A percentile compares a stretch with the other conserved stretches of the same genome.
phyloP scores from a whole-genome alignment of 176 grass and related monocot genomes.

The Carex littledalei region DNA sequence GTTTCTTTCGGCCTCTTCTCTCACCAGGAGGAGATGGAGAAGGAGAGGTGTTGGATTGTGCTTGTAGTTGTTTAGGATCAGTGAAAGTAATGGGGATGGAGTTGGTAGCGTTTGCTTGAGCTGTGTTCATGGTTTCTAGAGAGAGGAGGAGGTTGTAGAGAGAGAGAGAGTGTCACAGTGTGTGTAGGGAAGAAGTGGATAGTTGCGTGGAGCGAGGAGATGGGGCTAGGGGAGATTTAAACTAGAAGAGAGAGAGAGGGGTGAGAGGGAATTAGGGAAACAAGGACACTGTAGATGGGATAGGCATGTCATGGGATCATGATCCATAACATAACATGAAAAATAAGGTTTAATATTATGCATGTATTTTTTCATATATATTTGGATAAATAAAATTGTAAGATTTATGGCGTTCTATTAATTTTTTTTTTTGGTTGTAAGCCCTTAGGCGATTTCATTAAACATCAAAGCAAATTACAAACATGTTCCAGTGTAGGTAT shows the following conservation, averaged over 20 bases:
- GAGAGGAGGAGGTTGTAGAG: neutral
- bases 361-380: neutral
- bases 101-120: constrained; percentile 23
- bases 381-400: neutral
- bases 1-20: constrained; percentile 20
- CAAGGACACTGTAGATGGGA: constrained; percentile 24
- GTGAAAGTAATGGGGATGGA: constrained; percentile 21
- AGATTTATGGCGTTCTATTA: neutral
- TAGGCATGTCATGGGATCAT: constrained; percentile 21
- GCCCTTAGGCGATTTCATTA: no score
- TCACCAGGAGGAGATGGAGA: constrained; percentile 17
- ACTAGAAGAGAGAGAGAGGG: constrained; percentile 11
- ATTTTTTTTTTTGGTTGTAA: no score
- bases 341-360: neutral
- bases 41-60: constrained; percentile 11
- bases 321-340: neutral
- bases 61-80: neutral
- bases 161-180: neutral
- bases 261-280: constrained; percentile 24
- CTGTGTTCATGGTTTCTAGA: constrained; percentile 22
- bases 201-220: neutral
- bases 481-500: no score
- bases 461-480: no score
- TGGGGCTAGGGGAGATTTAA: constrained; percentile 17
- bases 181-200: neutral